phyloP scores from a whole-genome alignment of 768 basidiomycete species.

The Mycena leptocephala region DNA sequence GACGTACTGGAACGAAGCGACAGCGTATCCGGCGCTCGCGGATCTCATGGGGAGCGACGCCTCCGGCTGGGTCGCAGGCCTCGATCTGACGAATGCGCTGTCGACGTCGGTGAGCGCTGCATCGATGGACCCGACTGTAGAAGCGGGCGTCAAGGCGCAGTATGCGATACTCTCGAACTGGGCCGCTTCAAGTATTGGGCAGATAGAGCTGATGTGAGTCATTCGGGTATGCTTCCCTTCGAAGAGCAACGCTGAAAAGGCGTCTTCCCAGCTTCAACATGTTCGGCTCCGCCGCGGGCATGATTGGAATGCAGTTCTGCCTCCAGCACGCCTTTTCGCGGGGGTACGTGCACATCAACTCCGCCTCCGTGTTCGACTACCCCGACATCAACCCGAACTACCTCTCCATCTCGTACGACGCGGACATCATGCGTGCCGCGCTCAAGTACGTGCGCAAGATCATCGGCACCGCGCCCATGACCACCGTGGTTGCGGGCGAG shows the following conservation, averaged over 20 bases:
- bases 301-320: slow-evolving; percentile 35
- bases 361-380: slow-evolving; percentile 24
- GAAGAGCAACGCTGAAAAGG: neutral
- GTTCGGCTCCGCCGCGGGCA: slow-evolving; percentile 18
- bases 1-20: slow-evolving; percentile 39
- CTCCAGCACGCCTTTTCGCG: slow-evolving; percentile 38
- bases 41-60: slow-evolving; percentile 30
- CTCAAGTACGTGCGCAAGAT: slow-evolving; percentile 33
- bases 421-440: slow-evolving; percentile 32
- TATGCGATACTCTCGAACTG: slow-evolving; percentile 16
- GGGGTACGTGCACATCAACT: slow-evolving; percentile 31
- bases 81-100: slow-evolving; percentile 22
- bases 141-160: slow-evolving; percentile 37
- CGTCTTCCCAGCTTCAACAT: slow-evolving; percentile 28
- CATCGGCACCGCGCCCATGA: slow-evolving; percentile 26
- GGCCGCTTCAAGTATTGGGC: slow-evolving; percentile 30
- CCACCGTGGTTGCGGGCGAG: slow-evolving; percentile 13
- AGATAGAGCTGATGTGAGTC: slow-evolving; percentile 37
- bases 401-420: slow-evolving; percentile 33
- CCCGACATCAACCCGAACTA: slow-evolving; percentile 38
- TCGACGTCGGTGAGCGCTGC: slow-evolving; percentile 22
- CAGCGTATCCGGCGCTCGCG: slow-evolving; percentile 28
- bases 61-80: slow-evolving; percentile 3
- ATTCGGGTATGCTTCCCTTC: neutral
- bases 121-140: slow-evolving; percentile 30